A percentile compares a stretch with the other conserved stretches of the same genome.
phyloP scores from a whole-genome alignment of 768 basidiomycete genomes.

The Pilatotrama ljubarskyi region DNA sequence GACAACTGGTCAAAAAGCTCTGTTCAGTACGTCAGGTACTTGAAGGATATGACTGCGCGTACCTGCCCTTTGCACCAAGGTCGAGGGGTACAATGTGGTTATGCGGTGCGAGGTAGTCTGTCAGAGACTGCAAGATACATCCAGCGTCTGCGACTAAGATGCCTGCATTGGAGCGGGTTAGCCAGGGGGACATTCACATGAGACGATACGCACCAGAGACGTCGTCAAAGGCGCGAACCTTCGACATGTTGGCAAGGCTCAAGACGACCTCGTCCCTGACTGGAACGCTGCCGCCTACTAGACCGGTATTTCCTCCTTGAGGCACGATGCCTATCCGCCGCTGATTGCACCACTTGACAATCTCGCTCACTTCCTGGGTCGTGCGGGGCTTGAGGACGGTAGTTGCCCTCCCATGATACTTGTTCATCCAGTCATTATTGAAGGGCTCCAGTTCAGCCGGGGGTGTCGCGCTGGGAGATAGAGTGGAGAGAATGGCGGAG shows the following conservation, averaged over 20 bases:
- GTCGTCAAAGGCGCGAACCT: conserved; percentile 79
- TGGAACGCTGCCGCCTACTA: conserved; percentile 95
- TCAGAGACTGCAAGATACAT: conserved; percentile 85
- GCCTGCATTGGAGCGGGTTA: conserved; percentile 45
- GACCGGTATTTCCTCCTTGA: conserved; percentile 97
- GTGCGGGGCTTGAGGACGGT: conserved; percentile 90
- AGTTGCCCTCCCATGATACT: conserved; percentile 81
- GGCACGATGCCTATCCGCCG: conserved; percentile 88
- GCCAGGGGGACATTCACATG: conserved; percentile 8
- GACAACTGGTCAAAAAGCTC: conserved; percentile 58
- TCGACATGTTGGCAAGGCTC: conserved; percentile 79
- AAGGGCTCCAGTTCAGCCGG: conserved; percentile 69
- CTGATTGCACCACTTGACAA: conserved; percentile 84
- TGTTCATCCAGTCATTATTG: conserved; percentile 97
- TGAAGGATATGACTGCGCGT: conserved; percentile 10
- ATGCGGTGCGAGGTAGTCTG: conserved; percentile 81
- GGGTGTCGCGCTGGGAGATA: conserved; percentile 48
- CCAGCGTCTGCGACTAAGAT: conserved; percentile 93
- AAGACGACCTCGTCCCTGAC: conserved; percentile 85
- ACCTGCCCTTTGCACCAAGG: conserved; percentile 95
- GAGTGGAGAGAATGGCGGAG: conserved; percentile 67
- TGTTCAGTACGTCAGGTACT: no score
- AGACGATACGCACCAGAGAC: conserved; percentile 60
- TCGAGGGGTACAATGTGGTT: conserved; percentile 97
- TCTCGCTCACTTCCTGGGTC: conserved; percentile 83